phyloP scores from a whole-genome alignment of 768 basidiomycete species.

The Boletus sensibilis region DNA sequence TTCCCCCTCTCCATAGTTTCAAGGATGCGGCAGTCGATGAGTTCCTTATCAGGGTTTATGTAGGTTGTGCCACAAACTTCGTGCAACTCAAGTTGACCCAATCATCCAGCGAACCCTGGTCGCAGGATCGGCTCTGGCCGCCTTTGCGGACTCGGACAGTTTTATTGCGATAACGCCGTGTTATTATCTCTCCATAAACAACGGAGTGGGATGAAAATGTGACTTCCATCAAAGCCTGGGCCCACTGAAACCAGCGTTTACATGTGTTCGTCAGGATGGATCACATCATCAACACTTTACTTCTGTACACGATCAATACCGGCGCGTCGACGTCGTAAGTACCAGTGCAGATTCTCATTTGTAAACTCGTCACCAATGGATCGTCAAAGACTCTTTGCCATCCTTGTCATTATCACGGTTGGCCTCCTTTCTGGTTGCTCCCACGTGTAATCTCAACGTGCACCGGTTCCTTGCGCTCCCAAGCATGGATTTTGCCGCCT shows the following conservation, averaged over 20 bases:
- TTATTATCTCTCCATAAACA: slow-evolving; percentile 10
- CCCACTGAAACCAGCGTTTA: too few relatives aligned
- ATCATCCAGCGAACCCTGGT: neutral
- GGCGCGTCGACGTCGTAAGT: slow-evolving; percentile 4
- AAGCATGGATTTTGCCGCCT: too few relatives aligned
- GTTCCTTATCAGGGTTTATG: neutral
- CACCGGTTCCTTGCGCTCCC: too few relatives aligned
- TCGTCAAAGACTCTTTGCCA: too few relatives aligned
- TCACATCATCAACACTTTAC: slow-evolving; percentile 14
- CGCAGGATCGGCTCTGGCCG: neutral
- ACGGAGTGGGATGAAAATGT: slow-evolving; percentile 11
- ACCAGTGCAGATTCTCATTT: too few relatives aligned
- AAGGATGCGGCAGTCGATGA: neutral
- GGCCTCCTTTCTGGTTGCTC: too few relatives aligned
- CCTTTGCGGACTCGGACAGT: slow-evolving; percentile 5
- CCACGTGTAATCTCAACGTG: too few relatives aligned
- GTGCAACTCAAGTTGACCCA: neutral
- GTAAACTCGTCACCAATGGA: too few relatives aligned
- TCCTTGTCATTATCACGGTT: too few relatives aligned
- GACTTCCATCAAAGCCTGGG: neutral
- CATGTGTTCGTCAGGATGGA: slow-evolving; percentile 10
- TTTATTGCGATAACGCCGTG: slow-evolving; percentile 12
- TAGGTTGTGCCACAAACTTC: neutral
- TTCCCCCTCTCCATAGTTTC: slow-evolving; percentile 1
- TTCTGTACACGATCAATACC: slow-evolving; percentile 16